These are phyloP conservation scores for Fusarium anthophilum DNA, from an alignment of 2,329 filamentous ascomycete species.

Conservation along the genomic window DNA sequence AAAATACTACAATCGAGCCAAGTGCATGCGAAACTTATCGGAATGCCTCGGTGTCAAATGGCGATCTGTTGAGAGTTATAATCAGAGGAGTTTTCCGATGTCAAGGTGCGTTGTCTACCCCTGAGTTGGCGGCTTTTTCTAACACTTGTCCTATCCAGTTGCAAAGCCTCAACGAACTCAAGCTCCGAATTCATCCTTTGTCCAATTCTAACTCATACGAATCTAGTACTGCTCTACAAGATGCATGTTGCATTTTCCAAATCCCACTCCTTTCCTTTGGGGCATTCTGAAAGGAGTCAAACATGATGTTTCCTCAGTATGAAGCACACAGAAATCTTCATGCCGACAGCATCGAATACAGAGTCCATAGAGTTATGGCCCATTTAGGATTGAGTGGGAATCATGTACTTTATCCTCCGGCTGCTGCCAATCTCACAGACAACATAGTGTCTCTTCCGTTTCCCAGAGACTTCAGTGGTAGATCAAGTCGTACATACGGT, in stretches of 20 bases:
- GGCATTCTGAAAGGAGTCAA: no score
- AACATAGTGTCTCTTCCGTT: conserved; percentile 48
- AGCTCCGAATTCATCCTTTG: background rate
- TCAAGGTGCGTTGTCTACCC: background rate
- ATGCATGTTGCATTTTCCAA: no score
- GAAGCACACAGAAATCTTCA: background rate
- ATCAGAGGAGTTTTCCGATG: fast-evolving
- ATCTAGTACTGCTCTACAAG: background rate
- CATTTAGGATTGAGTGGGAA: background rate
- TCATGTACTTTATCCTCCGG: background rate
- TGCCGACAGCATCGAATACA: background rate
- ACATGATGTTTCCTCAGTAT: background rate
- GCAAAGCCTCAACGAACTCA: background rate
- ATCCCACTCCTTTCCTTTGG: background rate
- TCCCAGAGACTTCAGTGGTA: conserved; percentile 73
- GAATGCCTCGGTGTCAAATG: fast-evolving
- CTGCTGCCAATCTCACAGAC: background rate
- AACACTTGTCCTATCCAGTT: background rate
- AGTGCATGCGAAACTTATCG: fast-evolving
- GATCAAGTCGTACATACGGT: conserved; percentile 81
- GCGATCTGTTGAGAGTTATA: fast-evolving
- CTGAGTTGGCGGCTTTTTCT: background rate
- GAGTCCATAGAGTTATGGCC: background rate
- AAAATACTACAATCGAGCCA: no score
- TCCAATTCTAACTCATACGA: background rate